Base-by-base conservation (phyloP, 768 basidiomycete species). In the Lactarius vividus region DNA sequence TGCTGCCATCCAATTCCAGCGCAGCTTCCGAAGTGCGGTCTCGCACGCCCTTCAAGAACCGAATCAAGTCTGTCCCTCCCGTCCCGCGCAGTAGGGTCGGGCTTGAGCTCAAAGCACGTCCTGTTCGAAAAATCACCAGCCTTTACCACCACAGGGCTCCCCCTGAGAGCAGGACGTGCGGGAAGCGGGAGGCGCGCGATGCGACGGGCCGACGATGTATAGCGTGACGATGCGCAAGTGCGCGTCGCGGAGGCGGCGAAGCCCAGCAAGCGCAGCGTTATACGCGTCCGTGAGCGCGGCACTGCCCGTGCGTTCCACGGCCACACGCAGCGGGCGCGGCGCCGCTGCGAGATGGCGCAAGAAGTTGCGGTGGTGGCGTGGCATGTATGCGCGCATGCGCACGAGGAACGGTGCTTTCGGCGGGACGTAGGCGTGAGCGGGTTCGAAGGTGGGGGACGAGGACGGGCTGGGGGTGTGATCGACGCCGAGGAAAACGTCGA, bases 351-450 rank as follows among this genome's bases (percentile, higher is more conserved):
- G 80, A 71, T 86, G 84, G 7, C 73, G 73, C 16, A 88, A 78
- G 78, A 87, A 87, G 16, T 79, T 75, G 26, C 85, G 83, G 73
- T 86, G 85, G 64, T 82, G 80, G 2, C 81, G 78, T 0, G 86
- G 86, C 86, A 87, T 87, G 76, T 88, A 87, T 26, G 74, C 70
- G 65, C 82, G 76, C 85, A 86, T 86, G 57, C 84, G 80, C 54
- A 75, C 73, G 66, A 88, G 78, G 78, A 86, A 86, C 0, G 74
- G 63, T 0, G 6, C 20, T 18, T 59, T 40, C 16, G 67, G 61
- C 28, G 59, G 57, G 33, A 40, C 26, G n/a, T 44, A 28, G 28
- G 44, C 16, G 15, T 44, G 33, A 23, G 44, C 10, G 9, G n/a
- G 57, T 11, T 54, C 58, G 11, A 55, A 42, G 57, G 13, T 59